Base-by-base conservation (phyloP, 2,329 filamentous ascomycete genomes). In the Fusarium sp. region DNA sequence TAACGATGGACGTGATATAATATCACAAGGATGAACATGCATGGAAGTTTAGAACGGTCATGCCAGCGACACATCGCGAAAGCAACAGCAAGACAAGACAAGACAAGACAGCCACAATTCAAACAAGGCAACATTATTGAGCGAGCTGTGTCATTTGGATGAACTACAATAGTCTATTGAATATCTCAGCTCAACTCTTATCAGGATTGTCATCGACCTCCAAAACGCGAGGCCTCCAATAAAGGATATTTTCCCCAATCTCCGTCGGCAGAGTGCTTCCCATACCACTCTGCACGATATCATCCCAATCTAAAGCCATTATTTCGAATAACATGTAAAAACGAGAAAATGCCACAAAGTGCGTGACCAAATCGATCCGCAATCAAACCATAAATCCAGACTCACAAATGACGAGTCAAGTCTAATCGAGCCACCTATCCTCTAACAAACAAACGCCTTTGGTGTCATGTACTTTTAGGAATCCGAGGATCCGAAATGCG, bases 371-470 rank as follows among this genome's bases (percentile, higher is more conserved):
- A 73, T 35, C 44, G 57, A 60, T 61, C 70, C 52, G 60, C 61
- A 59, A 59, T 69, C 69, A 73, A 74, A 66, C 68, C 73, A 63
- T 64, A 56, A 65, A 74, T 70, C 73, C 57, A 73, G 63, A 75
- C 73, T 63, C 71, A 60, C 44, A 65, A 66, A 57, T 35, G 18
- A 52, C 53, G 62, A 74, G 73, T 68, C 73, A 65, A 71, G 70
- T 75, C 73, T 75, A 75, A 66, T 70, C 68, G 68, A 74, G 68
- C 72, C 70, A 74, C 62, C 59, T 61, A 58, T 58, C 68, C 64
- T 75, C 71, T 75, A 74, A 73, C 73, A 69, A 74, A 73, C 69
- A 75, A 75, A 75, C 73, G 71, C 73, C 73, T 63, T 73, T 56
- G 54, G 58, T 74, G 68, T 74, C 73, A 74, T 70, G 69, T 72